phyloP scores from a whole-genome alignment of 176 grass and related monocot species.

The Pontederia crassipes region DNA sequence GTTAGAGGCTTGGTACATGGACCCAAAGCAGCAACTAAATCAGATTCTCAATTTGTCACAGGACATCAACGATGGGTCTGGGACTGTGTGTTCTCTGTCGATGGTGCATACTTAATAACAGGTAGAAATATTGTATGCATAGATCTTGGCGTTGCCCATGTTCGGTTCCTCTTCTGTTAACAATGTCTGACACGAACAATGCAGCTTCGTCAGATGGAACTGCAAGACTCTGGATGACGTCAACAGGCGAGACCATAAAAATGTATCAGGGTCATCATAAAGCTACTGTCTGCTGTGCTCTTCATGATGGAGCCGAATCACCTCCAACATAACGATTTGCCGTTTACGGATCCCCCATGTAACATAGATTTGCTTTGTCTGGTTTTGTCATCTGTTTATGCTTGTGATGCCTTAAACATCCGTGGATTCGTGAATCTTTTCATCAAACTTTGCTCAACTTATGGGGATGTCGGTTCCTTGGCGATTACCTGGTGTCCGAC shows the following conservation, averaged over 20 bases:
- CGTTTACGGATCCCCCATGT: too few species aligned
- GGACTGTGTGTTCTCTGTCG: constrained; percentile 92
- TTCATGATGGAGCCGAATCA: constrained; percentile 75
- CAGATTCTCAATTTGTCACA: constrained; percentile 1
- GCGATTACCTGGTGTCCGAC: too few species aligned
- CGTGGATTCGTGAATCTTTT: too few species aligned
- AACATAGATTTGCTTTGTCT: too few species aligned
- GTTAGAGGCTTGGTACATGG: too few species aligned
- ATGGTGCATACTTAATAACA: constrained; percentile 84
- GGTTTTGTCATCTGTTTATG: too few species aligned
- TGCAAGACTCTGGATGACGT: constrained; percentile 68
- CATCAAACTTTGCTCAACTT: too few species aligned
- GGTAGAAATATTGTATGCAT: constrained; percentile 21
- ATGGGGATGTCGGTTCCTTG: too few species aligned
- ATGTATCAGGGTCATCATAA: constrained; percentile 91
- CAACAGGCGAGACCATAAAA: constrained; percentile 63
- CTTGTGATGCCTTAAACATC: too few species aligned
- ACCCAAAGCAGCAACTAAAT: not conserved
- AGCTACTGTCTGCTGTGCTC: constrained; percentile 57
- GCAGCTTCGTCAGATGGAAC: constrained; percentile 91
- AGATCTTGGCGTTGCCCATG: not conserved
- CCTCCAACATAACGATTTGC: constrained; percentile 10
- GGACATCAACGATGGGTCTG: constrained; percentile 93
- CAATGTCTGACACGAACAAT: not conserved
- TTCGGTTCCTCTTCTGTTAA: not conserved